phyloP scores from a whole-genome alignment of 345 rosid genomes.

The Heritiera fomes region DNA sequence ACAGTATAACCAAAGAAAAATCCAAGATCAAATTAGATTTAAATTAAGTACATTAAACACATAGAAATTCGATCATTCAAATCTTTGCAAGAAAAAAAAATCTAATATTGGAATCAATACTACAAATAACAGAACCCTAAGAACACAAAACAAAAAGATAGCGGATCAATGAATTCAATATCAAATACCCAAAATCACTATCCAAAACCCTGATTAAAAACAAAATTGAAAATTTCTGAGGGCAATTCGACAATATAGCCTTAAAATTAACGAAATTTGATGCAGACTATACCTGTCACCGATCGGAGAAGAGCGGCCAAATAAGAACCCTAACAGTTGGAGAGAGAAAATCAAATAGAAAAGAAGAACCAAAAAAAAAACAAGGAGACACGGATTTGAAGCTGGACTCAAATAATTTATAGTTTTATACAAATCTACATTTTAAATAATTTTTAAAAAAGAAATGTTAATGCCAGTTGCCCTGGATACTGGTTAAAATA shows the following conservation, averaged over 20 bases:
- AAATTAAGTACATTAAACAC: neutral
- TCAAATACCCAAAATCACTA: conserved; percentile 12
- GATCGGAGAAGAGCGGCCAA: conserved; percentile 29
- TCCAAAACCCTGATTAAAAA: conserved; percentile 1
- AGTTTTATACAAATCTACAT: neutral
- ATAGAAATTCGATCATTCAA: neutral
- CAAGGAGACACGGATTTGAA: conserved; percentile 31
- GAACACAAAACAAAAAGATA: conserved; percentile 6
- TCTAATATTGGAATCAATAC: neutral
- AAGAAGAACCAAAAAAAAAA: conserved; percentile 22
- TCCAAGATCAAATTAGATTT: neutral
- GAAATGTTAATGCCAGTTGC: too few relatives aligned
- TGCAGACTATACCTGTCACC: conserved; percentile 21
- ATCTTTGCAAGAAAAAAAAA: neutral
- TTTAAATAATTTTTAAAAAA: too few relatives aligned
- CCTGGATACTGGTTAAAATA: too few relatives aligned
- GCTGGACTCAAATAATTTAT: conserved; percentile 25
- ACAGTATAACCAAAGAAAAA: neutral
- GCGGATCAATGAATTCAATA: conserved; percentile 25
- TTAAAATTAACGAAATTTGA: conserved; percentile 13
- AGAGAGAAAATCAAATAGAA: conserved; percentile 5
- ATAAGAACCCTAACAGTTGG: conserved; percentile 39
- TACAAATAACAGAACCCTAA: neutral
- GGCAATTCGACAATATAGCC: conserved; percentile 28
- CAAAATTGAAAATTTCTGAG: conserved; percentile 15